phyloP scores from a whole-genome alignment of 441 rosid genomes.

The Populus tomentosa region DNA sequence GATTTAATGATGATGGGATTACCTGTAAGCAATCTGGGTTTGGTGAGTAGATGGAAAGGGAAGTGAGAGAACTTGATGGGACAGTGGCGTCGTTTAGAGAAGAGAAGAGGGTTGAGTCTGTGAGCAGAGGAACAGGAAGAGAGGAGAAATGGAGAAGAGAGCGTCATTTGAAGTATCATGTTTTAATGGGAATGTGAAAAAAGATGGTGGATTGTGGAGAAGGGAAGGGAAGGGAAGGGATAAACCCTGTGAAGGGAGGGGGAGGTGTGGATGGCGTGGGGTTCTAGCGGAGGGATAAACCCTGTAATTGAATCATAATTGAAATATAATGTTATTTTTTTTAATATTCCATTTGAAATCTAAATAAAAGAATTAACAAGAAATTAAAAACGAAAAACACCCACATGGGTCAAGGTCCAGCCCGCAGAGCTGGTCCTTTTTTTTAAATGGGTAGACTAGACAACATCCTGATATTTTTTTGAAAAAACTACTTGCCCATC shows the following conservation, averaged over 20 bases:
- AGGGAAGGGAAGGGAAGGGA: neutral
- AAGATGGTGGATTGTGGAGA: neutral
- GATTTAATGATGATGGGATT: neutral
- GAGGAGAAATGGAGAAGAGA: constrained; percentile 42
- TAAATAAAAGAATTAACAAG: too few relatives aligned
- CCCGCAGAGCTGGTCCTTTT: too few relatives aligned
- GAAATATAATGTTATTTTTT: too few relatives aligned
- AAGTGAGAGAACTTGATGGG: constrained; percentile 24
- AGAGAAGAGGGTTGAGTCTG: constrained; percentile 69
- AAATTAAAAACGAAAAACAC: too few relatives aligned
- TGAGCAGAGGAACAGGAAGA: constrained; percentile 42
- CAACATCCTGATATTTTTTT: too few relatives aligned
- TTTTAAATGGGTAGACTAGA: too few relatives aligned
- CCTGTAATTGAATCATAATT: too few relatives aligned
- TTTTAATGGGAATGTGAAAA: neutral
- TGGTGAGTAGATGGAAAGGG: constrained; percentile 17
- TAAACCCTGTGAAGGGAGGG: neutral
- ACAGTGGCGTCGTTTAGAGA: constrained; percentile 42
- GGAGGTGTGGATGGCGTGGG: neutral
- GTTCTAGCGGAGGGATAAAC: too few relatives aligned
- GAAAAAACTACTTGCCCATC: too few relatives aligned
- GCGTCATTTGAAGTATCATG: constrained; percentile 9
- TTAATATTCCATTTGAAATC: too few relatives aligned
- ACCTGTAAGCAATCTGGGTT: constrained; percentile 38
- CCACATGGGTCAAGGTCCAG: too few relatives aligned